Percentiles rank a stretch among this genome's conserved stretches.
Conservation (phyloP, 345 rosid species). For the Excoecaria agallocha region DNA sequence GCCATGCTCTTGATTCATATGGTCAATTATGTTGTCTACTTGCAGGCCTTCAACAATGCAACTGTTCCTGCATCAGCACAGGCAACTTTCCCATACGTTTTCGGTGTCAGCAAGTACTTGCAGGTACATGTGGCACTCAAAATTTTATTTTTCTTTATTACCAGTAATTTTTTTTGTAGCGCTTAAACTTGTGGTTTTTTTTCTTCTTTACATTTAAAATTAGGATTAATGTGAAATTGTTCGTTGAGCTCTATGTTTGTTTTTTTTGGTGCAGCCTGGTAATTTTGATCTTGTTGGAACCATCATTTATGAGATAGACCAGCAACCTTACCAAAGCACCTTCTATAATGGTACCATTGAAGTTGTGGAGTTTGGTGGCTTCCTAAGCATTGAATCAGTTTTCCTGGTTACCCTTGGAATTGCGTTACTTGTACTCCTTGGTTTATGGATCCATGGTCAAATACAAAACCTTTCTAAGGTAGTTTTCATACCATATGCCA, state of each 20-base stretch:
- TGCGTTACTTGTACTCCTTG: conserved; percentile 55
- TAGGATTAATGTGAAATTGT: not conserved
- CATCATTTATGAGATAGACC: conserved; percentile 72
- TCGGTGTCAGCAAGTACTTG: conserved; percentile 81
- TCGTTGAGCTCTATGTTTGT: not conserved
- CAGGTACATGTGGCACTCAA: conserved; percentile 46
- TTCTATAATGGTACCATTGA: conserved; percentile 91
- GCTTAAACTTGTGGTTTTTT: not conserved
- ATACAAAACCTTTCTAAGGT: conserved; percentile 76
- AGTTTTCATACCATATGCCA: not conserved
- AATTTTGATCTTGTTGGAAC: conserved; percentile 88
- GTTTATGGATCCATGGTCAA: conserved; percentile 69
- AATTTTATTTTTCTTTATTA: not conserved
- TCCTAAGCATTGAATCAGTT: conserved; percentile 79
- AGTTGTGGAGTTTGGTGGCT: conserved; percentile 76
- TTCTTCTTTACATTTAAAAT: not conserved
- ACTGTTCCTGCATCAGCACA: conserved; percentile 65
- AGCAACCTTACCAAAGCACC: conserved; percentile 64
- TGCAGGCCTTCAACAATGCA: conserved; percentile 79
- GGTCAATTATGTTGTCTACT: conserved; percentile 1
- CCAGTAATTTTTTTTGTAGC: not conserved
- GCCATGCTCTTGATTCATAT: not conserved
- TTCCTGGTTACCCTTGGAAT: conserved; percentile 73
- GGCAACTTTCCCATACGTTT: conserved; percentile 78
- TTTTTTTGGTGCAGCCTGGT: conserved; percentile 55